Conservation (phyloP, 164 flowering plant species). For the Aristolochia fimbriata region DNA sequence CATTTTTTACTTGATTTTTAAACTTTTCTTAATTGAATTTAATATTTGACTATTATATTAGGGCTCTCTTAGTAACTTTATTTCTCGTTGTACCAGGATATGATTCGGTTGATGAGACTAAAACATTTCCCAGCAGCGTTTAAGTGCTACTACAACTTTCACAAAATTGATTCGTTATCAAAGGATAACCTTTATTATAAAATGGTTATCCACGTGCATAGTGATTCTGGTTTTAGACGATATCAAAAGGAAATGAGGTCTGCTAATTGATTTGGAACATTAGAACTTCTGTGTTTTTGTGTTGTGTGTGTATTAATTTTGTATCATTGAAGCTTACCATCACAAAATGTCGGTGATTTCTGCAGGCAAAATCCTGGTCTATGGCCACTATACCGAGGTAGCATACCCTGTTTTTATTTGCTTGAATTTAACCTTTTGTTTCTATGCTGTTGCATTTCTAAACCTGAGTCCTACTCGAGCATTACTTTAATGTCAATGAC, state of each 20-base stretch:
- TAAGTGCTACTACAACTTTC: conserved; percentile 77
- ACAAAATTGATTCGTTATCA: conserved; percentile 41
- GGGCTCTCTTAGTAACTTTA: background rate
- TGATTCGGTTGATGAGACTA: conserved; percentile 74
- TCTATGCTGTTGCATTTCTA: background rate
- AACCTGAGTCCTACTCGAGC: no score
- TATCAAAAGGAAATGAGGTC: conserved; percentile 97
- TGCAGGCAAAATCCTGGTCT: conserved; percentile 68
- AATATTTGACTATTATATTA: no score
- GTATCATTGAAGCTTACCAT: background rate
- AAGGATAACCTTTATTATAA: conserved; percentile 58
- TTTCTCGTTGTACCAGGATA: conserved; percentile 51
- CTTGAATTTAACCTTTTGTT: background rate
- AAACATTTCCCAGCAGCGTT: conserved; percentile 73
- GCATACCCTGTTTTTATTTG: background rate
- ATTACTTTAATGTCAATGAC: no score
- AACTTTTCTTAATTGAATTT: no score
- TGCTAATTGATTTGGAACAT: background rate
- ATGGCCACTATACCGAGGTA: conserved; percentile 99
- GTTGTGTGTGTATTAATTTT: background rate
- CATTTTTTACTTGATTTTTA: no score
- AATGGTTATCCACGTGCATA: conserved; percentile 89
- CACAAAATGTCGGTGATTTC: background rate
- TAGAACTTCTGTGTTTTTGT: background rate
- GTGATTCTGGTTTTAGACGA: conserved; percentile 71